Evolutionary conservation across 2,329 filamentous ascomycete species (phyloP), one percentile per base, ranked within the genome.

Genomic region (Fusarium guadeloupense): DNA sequence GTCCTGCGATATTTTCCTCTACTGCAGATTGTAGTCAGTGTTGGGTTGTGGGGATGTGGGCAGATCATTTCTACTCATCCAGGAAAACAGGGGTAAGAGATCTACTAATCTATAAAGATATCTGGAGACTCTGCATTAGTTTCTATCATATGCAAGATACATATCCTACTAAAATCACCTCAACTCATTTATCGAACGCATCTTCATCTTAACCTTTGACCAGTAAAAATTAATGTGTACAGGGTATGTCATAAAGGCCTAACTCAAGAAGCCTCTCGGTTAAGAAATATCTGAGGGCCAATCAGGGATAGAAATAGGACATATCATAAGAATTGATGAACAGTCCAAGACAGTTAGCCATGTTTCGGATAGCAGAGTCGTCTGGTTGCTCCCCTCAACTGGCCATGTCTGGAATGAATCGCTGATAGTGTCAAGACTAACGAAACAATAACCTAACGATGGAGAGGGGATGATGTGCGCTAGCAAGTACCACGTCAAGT

Each of bases 391-490:
- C 45, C 26, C 23, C 26, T 9, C 38, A 38, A 63, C 56, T 26
- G 38, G 13, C 10, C 13, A 16, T 3, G 17, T 19, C 26, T 58
- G 61, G 56, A 64, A 65, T 65, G 61, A 57, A 38, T 34, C 8
- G 21, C 45, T 25, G 21, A 56, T 47, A 35, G 37, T 25, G 45
- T 23, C 34, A 4, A 5, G 19, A 44, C 42, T 53, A 54, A n/a
- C 34, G 42, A 62, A 30, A 25, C 12, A 31, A 64, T 53, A 53
- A 59, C 42, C 38, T 13, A n/a, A n/a, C 7, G 13, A 31, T 31
- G 51, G 46, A 28, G 52, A n/a, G n/a, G n/a, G n/a, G n/a, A n/a
- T n/a, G n/a, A n/a, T n/a, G n/a, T n/a, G 45, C 61, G 61, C 61
- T 64, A 64, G 54, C 34, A 31, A 28, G 19, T 46, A 33, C 34